Conservation (phyloP, 2,329 filamentous ascomycete genomes). For the Aspergillus luchuensis region DNA sequence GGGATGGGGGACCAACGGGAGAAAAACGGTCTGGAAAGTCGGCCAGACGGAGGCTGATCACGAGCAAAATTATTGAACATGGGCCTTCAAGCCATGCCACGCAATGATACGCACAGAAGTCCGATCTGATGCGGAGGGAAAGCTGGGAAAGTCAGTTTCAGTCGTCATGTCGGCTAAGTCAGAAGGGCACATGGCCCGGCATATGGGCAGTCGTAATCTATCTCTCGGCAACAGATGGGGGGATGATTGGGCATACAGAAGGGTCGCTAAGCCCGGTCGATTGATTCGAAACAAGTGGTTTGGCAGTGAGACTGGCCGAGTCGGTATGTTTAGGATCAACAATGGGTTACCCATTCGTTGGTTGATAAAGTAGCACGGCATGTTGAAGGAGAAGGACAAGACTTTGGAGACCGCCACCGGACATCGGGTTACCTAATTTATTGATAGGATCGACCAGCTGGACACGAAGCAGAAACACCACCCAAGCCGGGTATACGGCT, state of each 20-base stretch:
- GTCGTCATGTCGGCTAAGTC: background rate
- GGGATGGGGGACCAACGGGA: background rate
- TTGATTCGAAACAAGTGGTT: background rate
- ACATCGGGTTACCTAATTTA: conserved; percentile 8
- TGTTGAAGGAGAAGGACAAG: background rate
- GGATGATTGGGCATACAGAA: background rate
- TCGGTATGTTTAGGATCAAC: background rate
- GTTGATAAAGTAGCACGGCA: conserved; percentile 5
- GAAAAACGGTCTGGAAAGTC: background rate
- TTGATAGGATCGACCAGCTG: conserved; percentile 8
- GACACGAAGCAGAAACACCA: conserved; percentile 1
- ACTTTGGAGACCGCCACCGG: conserved; percentile 4
- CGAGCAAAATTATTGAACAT: background rate
- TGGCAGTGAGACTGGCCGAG: background rate
- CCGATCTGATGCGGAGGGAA: background rate
- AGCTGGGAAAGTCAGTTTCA: background rate
- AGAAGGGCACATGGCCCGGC: background rate
- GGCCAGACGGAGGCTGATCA: too few species aligned
- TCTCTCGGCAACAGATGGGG: background rate
- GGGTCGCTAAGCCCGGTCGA: background rate
- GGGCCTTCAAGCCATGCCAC: background rate
- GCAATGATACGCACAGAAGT: background rate
- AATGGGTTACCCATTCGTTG: background rate
- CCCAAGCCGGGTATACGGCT: conserved; percentile 5
- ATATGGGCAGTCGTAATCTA: background rate